Conservation (phyloP, 805 yeast species). For the Saturnispora galanensis region DNA sequence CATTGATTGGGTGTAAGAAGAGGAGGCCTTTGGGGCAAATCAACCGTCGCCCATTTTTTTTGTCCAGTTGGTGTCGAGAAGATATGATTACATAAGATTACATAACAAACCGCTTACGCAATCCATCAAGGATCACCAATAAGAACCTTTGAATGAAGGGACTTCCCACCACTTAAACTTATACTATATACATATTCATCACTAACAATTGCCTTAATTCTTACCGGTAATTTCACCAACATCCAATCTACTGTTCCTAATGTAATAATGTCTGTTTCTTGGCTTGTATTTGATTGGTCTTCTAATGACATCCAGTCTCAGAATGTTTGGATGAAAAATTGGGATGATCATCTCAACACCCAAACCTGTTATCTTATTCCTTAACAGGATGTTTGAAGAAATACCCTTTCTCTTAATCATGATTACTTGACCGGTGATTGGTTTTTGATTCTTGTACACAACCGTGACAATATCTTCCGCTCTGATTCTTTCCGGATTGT, state of each 20-base stretch:
- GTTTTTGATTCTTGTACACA: slow-evolving; percentile 54
- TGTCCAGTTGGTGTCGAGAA: no score
- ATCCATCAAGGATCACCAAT: no score
- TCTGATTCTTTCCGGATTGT: slow-evolving; percentile 42
- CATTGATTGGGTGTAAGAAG: not conserved
- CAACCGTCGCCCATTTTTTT: not conserved
- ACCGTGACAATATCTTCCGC: slow-evolving; percentile 80
- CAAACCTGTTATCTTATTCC: slow-evolving; percentile 74
- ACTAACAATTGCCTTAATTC: not conserved
- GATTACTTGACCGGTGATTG: slow-evolving; percentile 69
- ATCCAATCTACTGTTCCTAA: slow-evolving; percentile 70
- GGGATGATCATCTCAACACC: slow-evolving; percentile 82
- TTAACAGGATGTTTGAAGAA: slow-evolving; percentile 66
- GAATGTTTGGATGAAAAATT: slow-evolving; percentile 67
- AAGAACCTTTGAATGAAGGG: not conserved
- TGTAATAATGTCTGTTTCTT: slow-evolving; percentile 83
- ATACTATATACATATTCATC: slow-evolving; percentile 1
- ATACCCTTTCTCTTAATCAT: slow-evolving; percentile 65
- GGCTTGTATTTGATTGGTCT: slow-evolving; percentile 64
- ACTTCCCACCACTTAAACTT: not conserved
- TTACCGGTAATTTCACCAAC: slow-evolving; percentile 47
- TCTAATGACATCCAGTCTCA: slow-evolving; percentile 66
- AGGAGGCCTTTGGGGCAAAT: not conserved
- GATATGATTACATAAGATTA: no score
- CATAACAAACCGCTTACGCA: no score